phyloP scores from a whole-genome alignment of 192 early-diverging fungal species.

The Coemansia sp. region DNA sequence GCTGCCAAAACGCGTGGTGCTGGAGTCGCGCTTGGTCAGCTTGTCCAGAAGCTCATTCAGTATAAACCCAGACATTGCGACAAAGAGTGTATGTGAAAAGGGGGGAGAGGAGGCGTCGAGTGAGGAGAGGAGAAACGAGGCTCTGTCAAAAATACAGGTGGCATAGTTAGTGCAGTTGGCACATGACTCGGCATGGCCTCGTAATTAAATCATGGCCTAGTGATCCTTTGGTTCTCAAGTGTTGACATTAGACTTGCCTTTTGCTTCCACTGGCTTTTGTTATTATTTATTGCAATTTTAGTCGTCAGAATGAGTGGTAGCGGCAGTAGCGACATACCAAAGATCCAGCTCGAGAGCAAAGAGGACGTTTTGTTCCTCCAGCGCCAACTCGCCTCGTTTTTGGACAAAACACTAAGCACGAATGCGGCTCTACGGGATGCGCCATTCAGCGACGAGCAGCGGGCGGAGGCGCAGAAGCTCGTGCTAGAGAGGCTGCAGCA shows the following conservation, averaged over 20 bases:
- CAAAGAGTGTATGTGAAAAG: neutral
- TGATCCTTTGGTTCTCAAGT: neutral
- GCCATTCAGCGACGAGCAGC: slow-evolving; percentile 28
- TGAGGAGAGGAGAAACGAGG: neutral
- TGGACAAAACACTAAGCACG: slow-evolving; percentile 16
- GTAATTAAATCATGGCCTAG: neutral
- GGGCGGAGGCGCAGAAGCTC: slow-evolving; percentile 20
- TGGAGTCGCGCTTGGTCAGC: slow-evolving; percentile 10
- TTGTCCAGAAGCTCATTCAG: slow-evolving; percentile 33
- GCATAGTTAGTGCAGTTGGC: neutral
- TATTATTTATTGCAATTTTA: neutral
- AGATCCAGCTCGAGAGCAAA: slow-evolving; percentile 52
- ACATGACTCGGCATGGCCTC: neutral
- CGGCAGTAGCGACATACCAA: slow-evolving; percentile 36
- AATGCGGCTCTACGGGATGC: slow-evolving; percentile 39
- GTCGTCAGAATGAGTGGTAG: neutral
- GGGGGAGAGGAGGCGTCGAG: neutral
- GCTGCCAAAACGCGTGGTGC: slow-evolving; percentile 23
- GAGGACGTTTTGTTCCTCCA: slow-evolving; percentile 49
- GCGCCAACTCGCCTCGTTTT: slow-evolving; percentile 27
- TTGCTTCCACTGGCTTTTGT: neutral
- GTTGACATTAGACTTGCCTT: neutral
- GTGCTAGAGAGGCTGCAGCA: slow-evolving; percentile 15
- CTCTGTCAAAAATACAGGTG: neutral
- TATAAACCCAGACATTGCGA: slow-evolving; percentile 32